A percentile compares a stretch with the other conserved stretches of the same genome.
Conservation (phyloP, 768 basidiomycete genomes). For the Arthromyces matolae region DNA sequence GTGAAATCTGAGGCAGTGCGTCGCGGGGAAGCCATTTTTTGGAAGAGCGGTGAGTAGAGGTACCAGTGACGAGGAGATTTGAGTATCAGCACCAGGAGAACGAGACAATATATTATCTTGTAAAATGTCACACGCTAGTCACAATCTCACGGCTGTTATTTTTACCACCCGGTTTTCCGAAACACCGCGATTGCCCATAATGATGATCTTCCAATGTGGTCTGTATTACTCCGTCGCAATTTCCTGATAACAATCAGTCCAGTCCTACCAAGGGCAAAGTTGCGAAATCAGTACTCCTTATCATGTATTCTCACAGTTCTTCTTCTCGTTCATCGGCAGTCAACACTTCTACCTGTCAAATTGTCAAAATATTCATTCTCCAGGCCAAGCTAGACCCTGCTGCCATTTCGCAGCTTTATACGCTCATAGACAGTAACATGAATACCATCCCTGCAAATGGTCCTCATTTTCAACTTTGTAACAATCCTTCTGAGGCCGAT, state of each 20-base stretch:
- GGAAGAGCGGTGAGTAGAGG: constrained; percentile 13
- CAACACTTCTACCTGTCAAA: not conserved
- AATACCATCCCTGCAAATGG: not conserved
- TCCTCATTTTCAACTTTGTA: constrained; percentile 32
- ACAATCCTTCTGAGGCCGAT: constrained; percentile 47
- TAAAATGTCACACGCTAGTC: constrained; percentile 1
- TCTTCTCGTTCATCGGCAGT: not conserved
- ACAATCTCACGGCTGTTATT: too few species aligned
- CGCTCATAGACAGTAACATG: constrained; percentile 28
- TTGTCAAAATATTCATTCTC: constrained; percentile 31
- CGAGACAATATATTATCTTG: too few species aligned
- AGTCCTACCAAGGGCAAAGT: too few species aligned
- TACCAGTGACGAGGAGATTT: too few species aligned
- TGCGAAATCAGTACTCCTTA: too few species aligned
- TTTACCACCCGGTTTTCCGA: too few species aligned
- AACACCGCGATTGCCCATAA: too few species aligned
- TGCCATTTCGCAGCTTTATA: constrained; percentile 33
- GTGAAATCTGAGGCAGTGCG: constrained; percentile 47
- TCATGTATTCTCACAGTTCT: not conserved
- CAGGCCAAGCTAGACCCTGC: constrained; percentile 35
- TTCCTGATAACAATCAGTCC: not conserved
- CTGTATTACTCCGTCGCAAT: not conserved
- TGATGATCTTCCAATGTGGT: too few species aligned
- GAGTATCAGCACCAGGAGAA: too few species aligned
- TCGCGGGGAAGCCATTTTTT: constrained; percentile 23